A percentile compares a stretch with the other conserved stretches of the same genome.
These are phyloP conservation scores for Alternaria ventricosa DNA, from an alignment of 2,329 filamentous ascomycete species.

Conservation along the genomic window DNA sequence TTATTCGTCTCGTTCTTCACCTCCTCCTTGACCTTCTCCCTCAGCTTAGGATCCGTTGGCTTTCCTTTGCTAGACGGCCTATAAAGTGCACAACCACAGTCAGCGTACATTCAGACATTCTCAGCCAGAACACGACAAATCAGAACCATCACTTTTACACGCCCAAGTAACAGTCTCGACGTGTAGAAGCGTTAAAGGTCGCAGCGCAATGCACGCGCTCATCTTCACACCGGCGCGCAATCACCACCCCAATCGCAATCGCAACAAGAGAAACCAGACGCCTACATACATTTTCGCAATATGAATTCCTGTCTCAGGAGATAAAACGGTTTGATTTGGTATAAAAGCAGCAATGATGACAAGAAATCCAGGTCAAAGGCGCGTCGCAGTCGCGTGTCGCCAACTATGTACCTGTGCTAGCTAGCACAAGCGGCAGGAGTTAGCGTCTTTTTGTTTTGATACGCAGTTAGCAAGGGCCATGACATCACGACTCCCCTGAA, in stretches of 20 bases:
- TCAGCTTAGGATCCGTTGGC: slow-evolving; percentile 54
- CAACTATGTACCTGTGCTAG: neutral
- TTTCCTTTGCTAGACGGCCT: slow-evolving; percentile 54
- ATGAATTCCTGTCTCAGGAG: neutral
- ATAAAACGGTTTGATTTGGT: neutral
- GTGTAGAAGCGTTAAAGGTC: neutral
- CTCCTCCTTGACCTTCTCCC: slow-evolving; percentile 55
- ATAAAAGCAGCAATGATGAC: neutral
- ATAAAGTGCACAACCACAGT: no score
- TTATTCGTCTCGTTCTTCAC: slow-evolving; percentile 56
- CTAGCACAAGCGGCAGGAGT: neutral
- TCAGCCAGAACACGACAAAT: no score
- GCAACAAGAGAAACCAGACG: neutral
- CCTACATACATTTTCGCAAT: neutral
- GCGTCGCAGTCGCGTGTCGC: slow-evolving; percentile 3
- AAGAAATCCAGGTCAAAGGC: neutral
- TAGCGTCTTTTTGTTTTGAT: slow-evolving; percentile 8
- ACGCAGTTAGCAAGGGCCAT: neutral
- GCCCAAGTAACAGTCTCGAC: neutral
- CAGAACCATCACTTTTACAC: no score
- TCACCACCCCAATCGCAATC: no score
- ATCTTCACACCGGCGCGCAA: no score
- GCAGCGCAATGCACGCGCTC: no score
- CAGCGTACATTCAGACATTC: no score
- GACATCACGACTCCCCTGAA: slow-evolving; percentile 10